These are phyloP conservation scores for Solanum pennellii DNA, from an alignment of 257 asterid species.

Conservation along the genomic window DNA sequence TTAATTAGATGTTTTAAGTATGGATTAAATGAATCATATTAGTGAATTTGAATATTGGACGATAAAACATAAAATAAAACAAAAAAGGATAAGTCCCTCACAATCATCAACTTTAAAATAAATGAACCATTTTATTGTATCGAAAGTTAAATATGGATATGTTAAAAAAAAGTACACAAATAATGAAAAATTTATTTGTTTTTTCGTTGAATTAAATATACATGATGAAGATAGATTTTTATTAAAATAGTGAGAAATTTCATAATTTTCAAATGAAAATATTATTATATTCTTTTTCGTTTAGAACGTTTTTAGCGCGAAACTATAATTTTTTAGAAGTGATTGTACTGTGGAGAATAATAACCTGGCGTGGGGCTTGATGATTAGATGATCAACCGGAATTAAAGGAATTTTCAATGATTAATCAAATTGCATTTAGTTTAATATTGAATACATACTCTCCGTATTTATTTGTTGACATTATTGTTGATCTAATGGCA, in stretches of 20 bases:
- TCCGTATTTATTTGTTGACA: neutral
- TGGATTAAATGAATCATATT: neutral
- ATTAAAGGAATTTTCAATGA: neutral
- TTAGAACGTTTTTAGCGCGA: no score
- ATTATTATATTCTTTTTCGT: no score
- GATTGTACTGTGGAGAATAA: neutral
- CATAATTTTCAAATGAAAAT: no score
- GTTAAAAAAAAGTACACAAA: neutral
- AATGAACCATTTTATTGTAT: neutral
- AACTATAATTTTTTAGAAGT: no score
- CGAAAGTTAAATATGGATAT: neutral
- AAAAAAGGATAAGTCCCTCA: neutral
- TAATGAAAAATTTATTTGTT: neutral
- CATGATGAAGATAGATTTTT: no score
- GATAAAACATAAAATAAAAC: neutral
- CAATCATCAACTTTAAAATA: neutral
- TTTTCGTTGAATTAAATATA: no score
- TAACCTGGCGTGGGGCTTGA: neutral
- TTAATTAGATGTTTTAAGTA: neutral
- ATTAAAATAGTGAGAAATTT: no score
- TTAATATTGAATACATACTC: neutral
- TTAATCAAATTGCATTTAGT: neutral
- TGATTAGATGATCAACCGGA: neutral
- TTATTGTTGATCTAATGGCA: neutral
- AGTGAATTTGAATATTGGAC: neutral